Base-by-base conservation (phyloP, 2,329 filamentous ascomycete species). In the Sphaceloma murrayae region DNA sequence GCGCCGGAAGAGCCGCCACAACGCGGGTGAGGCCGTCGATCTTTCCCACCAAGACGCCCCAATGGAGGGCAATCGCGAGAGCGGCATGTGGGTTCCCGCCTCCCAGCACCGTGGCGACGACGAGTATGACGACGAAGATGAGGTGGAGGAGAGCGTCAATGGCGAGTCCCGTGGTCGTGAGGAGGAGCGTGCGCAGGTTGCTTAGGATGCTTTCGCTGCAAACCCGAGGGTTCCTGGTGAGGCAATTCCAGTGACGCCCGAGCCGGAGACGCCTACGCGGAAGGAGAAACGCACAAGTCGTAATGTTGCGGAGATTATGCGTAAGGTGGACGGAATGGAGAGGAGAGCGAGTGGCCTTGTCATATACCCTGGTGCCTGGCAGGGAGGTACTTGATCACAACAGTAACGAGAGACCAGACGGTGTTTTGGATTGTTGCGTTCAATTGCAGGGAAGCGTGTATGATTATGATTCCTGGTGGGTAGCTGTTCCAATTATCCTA, bases 41-140 rank as follows among this genome's bases (percentile, higher is more conserved):
- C 74, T 95, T 29, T 83, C 85, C 2, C 74, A 73, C 36, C 89
- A 95, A 66, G 88, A 95, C 59, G 75, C 75, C 36, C 81, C 85
- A 50, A 78, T 86, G 51, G 83, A 85, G 34, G 49, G 45, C 36
- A 58, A 63, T 58, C 73, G 80, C 47, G 85, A 89, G 59, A 85
- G 82, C 9, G 77, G 78, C 49, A 67, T 79, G 21, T 95, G 89
- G 89, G 78, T 88, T 26, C 81, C 82, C 5, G 84, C 83, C 10
- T 75, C 76, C 48, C 70, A 78, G 61, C 80, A 84, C 57, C 70
- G 75, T 55, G 68, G 68, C 14, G 70, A 70, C 18, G 70, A 72
- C 14, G 67, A 77, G 46, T 72, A 75, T 46, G 74, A 77, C 21
- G 77, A 79, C 10, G 80, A 83, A 2, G 78, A 81, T 13, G 77